Evolutionary conservation across 139 green algal species (phyloP), one percentile per base, ranked within the genome.

Genomic region (Chlamydomonas sp.): DNA sequence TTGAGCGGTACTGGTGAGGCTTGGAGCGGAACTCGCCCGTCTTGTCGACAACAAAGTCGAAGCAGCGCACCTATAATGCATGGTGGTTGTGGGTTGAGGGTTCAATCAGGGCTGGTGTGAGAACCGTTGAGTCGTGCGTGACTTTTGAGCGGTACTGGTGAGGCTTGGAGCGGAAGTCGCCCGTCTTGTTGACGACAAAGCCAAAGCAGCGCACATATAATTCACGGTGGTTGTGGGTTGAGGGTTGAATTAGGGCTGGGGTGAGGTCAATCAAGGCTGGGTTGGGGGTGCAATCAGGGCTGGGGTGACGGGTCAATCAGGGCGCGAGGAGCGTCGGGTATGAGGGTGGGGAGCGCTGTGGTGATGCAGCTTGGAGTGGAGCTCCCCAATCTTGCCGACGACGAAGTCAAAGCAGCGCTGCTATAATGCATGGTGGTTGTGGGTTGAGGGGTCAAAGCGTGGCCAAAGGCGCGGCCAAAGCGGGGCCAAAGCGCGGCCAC

Each of bases 41-140:
- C 58, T 74, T 72, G 69, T 83, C 77, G 38, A 76, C 62, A 16
- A 83, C 69, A 58, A 83, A 83, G 64, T 83, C 77, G 35, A 74
- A 79, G 31, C 65, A 65, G 36, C 77, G 72, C 36, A 82, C 64
- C 70, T 75, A 59, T 1, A n/a, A n/a, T n/a, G n/a, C n/a, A n/a
- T n/a, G n/a, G n/a, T n/a, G n/a, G n/a, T n/a, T n/a, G n/a, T n/a
- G n/a, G n/a, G n/a, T n/a, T n/a, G n/a, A n/a, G n/a, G n/a, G n/a
- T n/a, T n/a, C n/a, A n/a, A n/a, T n/a, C n/a, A n/a, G n/a, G n/a
- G n/a, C n/a, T n/a, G n/a, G n/a, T n/a, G n/a, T n/a, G n/a, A 83
- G 50, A 39, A 83, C 58, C 8, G 77, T 83, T 57, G 54, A 59
- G 26, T 38, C 67, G 59, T 83, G 77, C 35, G 72, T 58, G 26